phyloP scores from a whole-genome alignment of 352 stramenopile genomes.

The Globisporangium orthogonon region DNA sequence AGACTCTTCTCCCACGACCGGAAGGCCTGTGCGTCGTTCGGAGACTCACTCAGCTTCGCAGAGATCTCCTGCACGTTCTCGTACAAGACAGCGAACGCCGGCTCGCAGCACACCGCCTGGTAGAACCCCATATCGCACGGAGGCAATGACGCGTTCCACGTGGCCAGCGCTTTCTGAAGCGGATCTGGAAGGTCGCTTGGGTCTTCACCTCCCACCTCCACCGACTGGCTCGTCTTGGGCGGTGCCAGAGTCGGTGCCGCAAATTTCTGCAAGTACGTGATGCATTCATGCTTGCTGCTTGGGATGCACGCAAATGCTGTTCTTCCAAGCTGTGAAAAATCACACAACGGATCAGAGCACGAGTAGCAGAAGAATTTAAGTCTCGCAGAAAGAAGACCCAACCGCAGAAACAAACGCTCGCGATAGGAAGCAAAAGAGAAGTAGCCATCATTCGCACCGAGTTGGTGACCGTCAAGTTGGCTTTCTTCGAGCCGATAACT shows the following conservation, averaged over 20 bases:
- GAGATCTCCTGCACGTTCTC: conserved; percentile 62
- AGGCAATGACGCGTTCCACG: conserved; percentile 71
- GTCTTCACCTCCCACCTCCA: conserved; percentile 58
- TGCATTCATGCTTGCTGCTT: conserved; percentile 48
- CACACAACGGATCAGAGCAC: too few species aligned
- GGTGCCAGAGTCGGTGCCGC: conserved; percentile 20
- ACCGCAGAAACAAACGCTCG: neutral
- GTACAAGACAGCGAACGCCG: conserved; percentile 52
- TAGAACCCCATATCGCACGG: conserved; percentile 77
- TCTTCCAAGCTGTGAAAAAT: conserved; percentile 37
- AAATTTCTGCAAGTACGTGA: conserved; percentile 48
- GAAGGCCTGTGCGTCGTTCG: conserved; percentile 25
- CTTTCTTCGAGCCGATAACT: conserved; percentile 48
- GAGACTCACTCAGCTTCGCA: conserved; percentile 27
- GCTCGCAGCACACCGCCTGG: conserved; percentile 68
- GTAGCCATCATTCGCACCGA: conserved; percentile 22
- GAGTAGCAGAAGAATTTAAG: neutral
- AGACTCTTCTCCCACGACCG: conserved; percentile 47
- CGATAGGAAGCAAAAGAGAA: neutral
- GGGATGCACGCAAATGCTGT: conserved; percentile 60
- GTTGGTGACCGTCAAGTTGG: conserved; percentile 64
- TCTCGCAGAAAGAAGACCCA: neutral
- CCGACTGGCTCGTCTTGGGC: conserved; percentile 5
- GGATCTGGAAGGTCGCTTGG: conserved; percentile 39
- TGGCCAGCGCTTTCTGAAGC: conserved; percentile 28